Evolutionary conservation across 352 stramenopile species (phyloP), one percentile per base, ranked within the genome.

Genomic region (Phytophthora agathidicida): DNA sequence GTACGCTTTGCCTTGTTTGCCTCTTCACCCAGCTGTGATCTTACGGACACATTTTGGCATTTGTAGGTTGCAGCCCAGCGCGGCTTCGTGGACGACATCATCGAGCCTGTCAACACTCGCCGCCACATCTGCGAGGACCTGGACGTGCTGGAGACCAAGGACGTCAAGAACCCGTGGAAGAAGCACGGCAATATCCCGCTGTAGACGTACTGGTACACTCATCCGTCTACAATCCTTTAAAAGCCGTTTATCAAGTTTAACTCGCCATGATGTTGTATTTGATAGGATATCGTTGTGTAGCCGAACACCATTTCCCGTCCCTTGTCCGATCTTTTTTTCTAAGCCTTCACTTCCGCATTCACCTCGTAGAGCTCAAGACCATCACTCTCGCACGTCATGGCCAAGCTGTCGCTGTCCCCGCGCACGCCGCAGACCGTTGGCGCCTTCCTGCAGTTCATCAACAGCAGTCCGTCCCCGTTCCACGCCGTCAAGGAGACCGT

Each of bases 111-210:
- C 36, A 77, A 91, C 45, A 99, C 97, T 42, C 83, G 97, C 24
- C 72, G 79, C 19, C 81, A 96, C 41, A 93, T 99, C 37, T 99
- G 94, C 78, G 94, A 99, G 57, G 97, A 99, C 70, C 81, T 99
- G 19, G 80, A 98, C 37, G 62, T 98, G 22, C 79, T 99, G 8
- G 70, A 93, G 50, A 97, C 69, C 23, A 99, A 99, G 84, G 85
- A 97, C 45, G 68, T 98, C 32, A 70, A 80, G 49, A 96, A 95
- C 47, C 92, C 97, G 48, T 92, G 83, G 64, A 97, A 97, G 65
- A 99, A 99, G 71, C 97, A 99, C 75, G 94, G 93, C 57, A 99
- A 99, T 79, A 98, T 99, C 66, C 97, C 97, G 64, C 86, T 99
- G 22, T 99, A 97, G 83, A 35, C 35, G 43, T 10, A 22, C 22